phyloP scores from a whole-genome alignment of 106 monocot genomes.

The Phalaenopsis aphrodite region DNA sequence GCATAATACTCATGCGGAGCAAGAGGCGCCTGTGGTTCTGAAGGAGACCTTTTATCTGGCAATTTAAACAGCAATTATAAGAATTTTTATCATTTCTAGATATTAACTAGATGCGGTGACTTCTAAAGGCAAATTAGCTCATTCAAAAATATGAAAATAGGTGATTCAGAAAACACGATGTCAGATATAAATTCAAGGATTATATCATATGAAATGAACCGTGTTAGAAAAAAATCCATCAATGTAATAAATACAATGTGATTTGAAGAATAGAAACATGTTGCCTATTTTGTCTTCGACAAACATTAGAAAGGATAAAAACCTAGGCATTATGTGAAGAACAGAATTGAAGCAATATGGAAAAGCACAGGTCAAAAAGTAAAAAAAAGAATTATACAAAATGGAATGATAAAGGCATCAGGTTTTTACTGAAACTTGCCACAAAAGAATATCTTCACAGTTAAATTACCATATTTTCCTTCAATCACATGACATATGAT shows the following conservation, averaged over 20 bases:
- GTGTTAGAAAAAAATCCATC: background rate
- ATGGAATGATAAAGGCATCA: background rate
- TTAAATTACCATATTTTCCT: background rate
- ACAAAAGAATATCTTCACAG: background rate
- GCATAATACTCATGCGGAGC: conserved; percentile 15
- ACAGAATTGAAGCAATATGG: background rate
- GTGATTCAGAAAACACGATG: background rate
- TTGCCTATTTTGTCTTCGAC: background rate
- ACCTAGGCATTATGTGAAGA: background rate
- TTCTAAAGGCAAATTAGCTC: background rate
- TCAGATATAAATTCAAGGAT: background rate
- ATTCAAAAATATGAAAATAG: background rate
- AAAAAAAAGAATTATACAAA: background rate
- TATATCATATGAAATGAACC: background rate
- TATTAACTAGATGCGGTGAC: background rate
- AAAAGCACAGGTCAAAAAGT: background rate
- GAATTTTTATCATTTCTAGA: background rate
- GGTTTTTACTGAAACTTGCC: background rate
- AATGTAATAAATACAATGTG: too few species aligned
- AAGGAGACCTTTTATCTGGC: conserved; percentile 26
- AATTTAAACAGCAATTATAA: conserved; percentile 3
- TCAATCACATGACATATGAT: background rate
- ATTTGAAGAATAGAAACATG: background rate
- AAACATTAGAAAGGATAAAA: background rate
- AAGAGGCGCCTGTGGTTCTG: conserved; percentile 17